Evolutionary conservation across 2,329 filamentous ascomycete species (phyloP).

Genomic region (Niveomyces coronatus): DNA sequence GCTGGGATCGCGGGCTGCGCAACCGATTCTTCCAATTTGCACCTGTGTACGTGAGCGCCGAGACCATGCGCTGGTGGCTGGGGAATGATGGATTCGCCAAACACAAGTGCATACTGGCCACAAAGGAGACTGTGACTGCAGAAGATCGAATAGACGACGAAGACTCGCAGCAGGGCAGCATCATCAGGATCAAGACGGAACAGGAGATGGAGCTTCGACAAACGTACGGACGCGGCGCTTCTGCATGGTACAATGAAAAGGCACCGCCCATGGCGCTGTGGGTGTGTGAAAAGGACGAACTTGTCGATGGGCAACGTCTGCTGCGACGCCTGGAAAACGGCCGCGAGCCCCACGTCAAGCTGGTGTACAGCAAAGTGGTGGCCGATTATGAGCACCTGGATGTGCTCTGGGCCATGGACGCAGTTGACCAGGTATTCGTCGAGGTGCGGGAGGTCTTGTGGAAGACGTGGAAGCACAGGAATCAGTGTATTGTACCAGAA

Average conservation of each 20-base stretch:
- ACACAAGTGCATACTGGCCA: slow-evolving; percentile 80
- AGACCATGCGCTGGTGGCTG: slow-evolving; percentile 94
- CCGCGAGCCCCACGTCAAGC: slow-evolving; percentile 67
- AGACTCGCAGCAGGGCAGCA: slow-evolving; percentile 13
- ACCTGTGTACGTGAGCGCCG: slow-evolving; percentile 79
- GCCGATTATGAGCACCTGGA: slow-evolving; percentile 89
- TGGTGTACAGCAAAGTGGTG: slow-evolving; percentile 76
- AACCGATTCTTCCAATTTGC: slow-evolving; percentile 86
- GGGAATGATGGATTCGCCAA: slow-evolving; percentile 69
- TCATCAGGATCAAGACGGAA: slow-evolving; percentile 12
- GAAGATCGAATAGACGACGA: slow-evolving; percentile 53
- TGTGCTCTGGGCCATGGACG: slow-evolving; percentile 90
- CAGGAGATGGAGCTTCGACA: slow-evolving; percentile 23
- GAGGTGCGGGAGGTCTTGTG: slow-evolving; percentile 77
- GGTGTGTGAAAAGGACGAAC: slow-evolving; percentile 71
- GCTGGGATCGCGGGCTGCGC: slow-evolving; percentile 74
- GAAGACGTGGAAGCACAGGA: slow-evolving; percentile 55
- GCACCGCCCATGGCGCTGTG: slow-evolving; percentile 80
- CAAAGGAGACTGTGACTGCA: slow-evolving; percentile 54
- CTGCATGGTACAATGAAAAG: slow-evolving; percentile 72
- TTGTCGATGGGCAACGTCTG: slow-evolving; percentile 73
- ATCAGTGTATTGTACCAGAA: slow-evolving; percentile 50
- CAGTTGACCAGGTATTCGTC: slow-evolving; percentile 68
- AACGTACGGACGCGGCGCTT: slow-evolving; percentile 35
- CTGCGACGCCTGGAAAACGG: slow-evolving; percentile 64